Conservation (phyloP, 192 early-diverging fungal genomes). For the Diversispora eburnea region DNA sequence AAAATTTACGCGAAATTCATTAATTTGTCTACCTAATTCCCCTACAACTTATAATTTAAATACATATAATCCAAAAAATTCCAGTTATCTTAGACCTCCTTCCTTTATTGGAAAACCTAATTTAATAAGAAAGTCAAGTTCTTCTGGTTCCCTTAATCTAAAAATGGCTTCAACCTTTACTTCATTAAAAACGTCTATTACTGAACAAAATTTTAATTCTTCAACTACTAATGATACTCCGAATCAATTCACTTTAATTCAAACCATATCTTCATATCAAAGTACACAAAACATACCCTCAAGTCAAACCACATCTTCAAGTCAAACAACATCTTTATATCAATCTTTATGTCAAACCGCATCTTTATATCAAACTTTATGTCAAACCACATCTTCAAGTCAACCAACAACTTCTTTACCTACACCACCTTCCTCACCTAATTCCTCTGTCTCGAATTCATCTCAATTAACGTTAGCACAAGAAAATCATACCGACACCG, state of each 20-base stretch:
- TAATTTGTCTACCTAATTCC: not conserved
- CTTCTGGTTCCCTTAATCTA: slow-evolving; percentile 12
- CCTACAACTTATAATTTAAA: not conserved
- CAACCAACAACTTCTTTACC: not conserved
- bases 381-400: not conserved
- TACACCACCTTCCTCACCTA: not conserved
- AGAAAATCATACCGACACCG: not conserved
- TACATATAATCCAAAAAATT: not conserved
- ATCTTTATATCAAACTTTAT: no score
- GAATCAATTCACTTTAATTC: no score
- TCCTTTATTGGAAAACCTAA: not conserved
- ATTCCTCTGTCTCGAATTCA: not conserved
- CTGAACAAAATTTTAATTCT: not conserved
- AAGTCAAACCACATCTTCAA: not conserved
- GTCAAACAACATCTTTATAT: no score
- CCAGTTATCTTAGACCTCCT: not conserved
- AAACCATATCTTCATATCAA: no score
- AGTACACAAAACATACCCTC: not conserved
- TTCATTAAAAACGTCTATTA: not conserved
- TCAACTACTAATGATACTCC: not conserved
- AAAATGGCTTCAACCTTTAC: not conserved
- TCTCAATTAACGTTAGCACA: not conserved
- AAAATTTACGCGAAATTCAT: slow-evolving; percentile 25
- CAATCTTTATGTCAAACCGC: no score
- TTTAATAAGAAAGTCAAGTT: slow-evolving; percentile 9